Base-by-base conservation (phyloP, 371 early-diverging fungal species). In the Nematocida sp. region DNA sequence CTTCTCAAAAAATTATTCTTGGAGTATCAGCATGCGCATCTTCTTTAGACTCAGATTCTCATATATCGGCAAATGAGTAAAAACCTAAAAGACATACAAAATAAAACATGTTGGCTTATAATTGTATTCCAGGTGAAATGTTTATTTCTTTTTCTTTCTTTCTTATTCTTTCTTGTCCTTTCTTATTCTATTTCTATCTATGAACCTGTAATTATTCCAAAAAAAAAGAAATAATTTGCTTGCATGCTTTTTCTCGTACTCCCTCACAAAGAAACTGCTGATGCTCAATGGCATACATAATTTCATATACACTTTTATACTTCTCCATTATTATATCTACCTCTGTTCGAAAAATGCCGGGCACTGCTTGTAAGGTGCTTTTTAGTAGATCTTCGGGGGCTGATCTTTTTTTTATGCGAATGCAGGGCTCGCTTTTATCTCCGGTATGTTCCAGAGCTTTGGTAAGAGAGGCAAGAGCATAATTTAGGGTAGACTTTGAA, bases 311-410 rank as follows among this genome's bases (percentile, higher is more conserved):
- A 18, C 16, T 54, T 25, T 18, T 50, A 35, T 47, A 63, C 33
- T 3, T 45, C 16, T 33, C 23, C 28, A 28, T 36, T 42, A 68
- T 1, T 33, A 33, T 33, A 4, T 11, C 18, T 9, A 68, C 55
- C 38, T 71, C 75, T 18, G 45, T 48, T 16, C 7, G 23, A 7
- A 18, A 23, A 11, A 71, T 61, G 18, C 75, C 75, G 4, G 75
- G 25, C n/a, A 68, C 57, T 23, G 50, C 26, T 28, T 48, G 26
- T 11, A 71, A 39, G 11, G 59, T 26, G 4, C n/a, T 40, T 50
- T 61, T 50, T 20, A 71, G 35, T 11, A 71, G 32, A 18, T 48
- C 35, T 25, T 54, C 50, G 9, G 75, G 75, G 18, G 1, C 42
- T 4, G 16, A 23, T 42, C 33, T 30, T 50, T 71, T 71, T 39